A percentile compares a stretch with the other conserved stretches of the same genome.
phyloP scores from a whole-genome alignment of 1,284 basidiomycete genomes.

The Boletellus deceptivus region DNA sequence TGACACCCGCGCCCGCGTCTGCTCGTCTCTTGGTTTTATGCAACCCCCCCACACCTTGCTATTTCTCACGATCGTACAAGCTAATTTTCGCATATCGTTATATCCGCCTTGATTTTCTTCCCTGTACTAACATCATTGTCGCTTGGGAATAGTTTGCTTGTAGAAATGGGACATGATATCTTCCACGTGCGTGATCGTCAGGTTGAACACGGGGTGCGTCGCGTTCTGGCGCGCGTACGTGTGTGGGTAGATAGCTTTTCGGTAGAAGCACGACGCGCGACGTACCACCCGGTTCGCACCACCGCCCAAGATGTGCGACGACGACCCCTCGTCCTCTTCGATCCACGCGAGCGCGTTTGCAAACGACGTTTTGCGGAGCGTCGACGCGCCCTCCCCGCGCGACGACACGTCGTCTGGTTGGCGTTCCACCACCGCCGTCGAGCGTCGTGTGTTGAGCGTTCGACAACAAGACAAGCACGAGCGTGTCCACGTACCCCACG shows the following conservation, averaged over 20 bases:
- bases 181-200: constrained; percentile 74
- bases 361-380: constrained; percentile 55
- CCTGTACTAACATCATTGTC: not conserved
- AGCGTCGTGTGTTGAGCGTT: too few relatives aligned
- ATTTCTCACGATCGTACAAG: too few relatives aligned
- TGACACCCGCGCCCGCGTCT: constrained; percentile 3
- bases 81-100: constrained; percentile 2
- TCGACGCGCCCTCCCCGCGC: constrained; percentile 23
- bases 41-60: too few relatives aligned
- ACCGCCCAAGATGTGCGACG: constrained; percentile 65
- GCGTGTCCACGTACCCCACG: constrained; percentile 11
- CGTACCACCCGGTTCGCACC: constrained; percentile 69
- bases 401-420: too few relatives aligned
- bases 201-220: constrained; percentile 84
- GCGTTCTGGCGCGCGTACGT: constrained; percentile 59
- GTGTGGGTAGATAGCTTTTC: too few relatives aligned
- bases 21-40: too few relatives aligned
- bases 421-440: too few relatives aligned
- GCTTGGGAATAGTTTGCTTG: constrained; percentile 48
- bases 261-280: constrained; percentile 9
- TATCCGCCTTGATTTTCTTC: not conserved
- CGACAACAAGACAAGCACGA: too few relatives aligned
- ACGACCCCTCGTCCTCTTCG: constrained; percentile 62
- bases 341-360: constrained; percentile 67
- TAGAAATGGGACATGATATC: constrained; percentile 79